phyloP scores from a whole-genome alignment of 352 stramenopile genomes.

The Phytophthora fragariae region DNA sequence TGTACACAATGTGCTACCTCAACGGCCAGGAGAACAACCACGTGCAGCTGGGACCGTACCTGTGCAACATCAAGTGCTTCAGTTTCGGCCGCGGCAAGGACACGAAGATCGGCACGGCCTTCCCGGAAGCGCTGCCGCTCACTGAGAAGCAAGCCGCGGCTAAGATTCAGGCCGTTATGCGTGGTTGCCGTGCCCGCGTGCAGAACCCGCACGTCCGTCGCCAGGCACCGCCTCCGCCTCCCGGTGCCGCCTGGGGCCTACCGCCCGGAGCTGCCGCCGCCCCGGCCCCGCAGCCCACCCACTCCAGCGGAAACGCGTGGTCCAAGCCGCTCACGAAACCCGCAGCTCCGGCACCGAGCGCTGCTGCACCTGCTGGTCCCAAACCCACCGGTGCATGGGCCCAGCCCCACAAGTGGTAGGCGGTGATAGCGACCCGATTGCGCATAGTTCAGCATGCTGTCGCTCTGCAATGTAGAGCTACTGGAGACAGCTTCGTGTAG shows the following conservation, averaged over 20 bases:
- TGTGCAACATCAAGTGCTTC: slow-evolving; percentile 92
- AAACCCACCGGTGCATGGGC: slow-evolving; percentile 55
- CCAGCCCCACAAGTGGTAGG: slow-evolving; percentile 73
- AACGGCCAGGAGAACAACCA: slow-evolving; percentile 90
- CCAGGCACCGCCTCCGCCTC: slow-evolving; percentile 42
- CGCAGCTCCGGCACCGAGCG: slow-evolving; percentile 4
- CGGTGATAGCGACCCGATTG: slow-evolving; percentile 2
- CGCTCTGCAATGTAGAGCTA: not conserved
- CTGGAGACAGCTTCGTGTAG: slow-evolving; percentile 18
- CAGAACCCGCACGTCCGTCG: slow-evolving; percentile 38
- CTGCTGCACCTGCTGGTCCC: slow-evolving; percentile 13
- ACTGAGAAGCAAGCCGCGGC: slow-evolving; percentile 75
- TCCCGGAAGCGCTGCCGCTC: slow-evolving; percentile 77
- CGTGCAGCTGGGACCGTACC: slow-evolving; percentile 86
- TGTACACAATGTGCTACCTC: slow-evolving; percentile 97
- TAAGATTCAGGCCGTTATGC: slow-evolving; percentile 78
- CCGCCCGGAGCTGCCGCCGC: slow-evolving; percentile 43
- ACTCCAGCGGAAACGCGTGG: slow-evolving; percentile 43
- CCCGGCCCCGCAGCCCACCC: slow-evolving; percentile 19
- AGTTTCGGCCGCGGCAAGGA: slow-evolving; percentile 76
- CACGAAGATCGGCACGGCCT: slow-evolving; percentile 85
- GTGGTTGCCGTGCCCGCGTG: slow-evolving; percentile 52
- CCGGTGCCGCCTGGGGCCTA: slow-evolving; percentile 47
- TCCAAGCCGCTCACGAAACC: slow-evolving; percentile 35
- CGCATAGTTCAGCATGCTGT: slow-evolving; percentile 13